These are phyloP conservation scores for Aaosphaeria pasadenensis DNA, from an alignment of 2,329 filamentous ascomycete species.

Conservation along the genomic window DNA sequence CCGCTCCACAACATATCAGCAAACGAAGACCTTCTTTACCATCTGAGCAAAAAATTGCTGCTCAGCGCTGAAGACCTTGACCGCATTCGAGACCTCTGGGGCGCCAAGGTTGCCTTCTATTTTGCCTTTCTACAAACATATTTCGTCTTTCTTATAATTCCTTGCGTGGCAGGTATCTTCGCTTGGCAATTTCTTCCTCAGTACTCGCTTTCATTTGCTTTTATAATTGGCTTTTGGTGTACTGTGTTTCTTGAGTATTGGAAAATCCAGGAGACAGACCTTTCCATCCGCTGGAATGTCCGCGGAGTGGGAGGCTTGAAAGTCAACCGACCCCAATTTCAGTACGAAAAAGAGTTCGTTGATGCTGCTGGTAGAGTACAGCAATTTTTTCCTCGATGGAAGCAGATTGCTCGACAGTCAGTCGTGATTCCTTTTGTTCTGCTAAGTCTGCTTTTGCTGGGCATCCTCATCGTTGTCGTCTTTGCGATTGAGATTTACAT, in stretches of 20 bases:
- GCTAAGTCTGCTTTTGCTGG: slow-evolving; percentile 23
- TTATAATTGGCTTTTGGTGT: slow-evolving; percentile 31
- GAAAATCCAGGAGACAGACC: slow-evolving; percentile 30
- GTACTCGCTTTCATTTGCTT: slow-evolving; percentile 28
- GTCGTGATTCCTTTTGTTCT: slow-evolving; percentile 29
- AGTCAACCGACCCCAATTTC: slow-evolving; percentile 26
- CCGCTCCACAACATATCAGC: slow-evolving; percentile 74
- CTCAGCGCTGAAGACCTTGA: slow-evolving; percentile 66
- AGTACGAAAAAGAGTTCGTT: slow-evolving; percentile 18
- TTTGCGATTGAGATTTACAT: slow-evolving; percentile 33
- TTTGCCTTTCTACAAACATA: slow-evolving; percentile 36
- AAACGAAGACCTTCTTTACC: slow-evolving; percentile 72
- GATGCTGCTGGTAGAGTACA: slow-evolving; percentile 23
- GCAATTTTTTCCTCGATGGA: slow-evolving; percentile 29
- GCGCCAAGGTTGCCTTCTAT: slow-evolving; percentile 58
- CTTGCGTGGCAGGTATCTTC: slow-evolving; percentile 25
- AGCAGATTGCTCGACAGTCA: slow-evolving; percentile 25
- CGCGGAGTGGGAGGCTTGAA: slow-evolving; percentile 28
- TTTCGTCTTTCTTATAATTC: slow-evolving; percentile 27
- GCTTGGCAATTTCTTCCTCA: slow-evolving; percentile 28
- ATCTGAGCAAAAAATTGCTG: slow-evolving; percentile 70
- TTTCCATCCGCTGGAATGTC: slow-evolving; percentile 33
- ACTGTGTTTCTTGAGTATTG: slow-evolving; percentile 35
- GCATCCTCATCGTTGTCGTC: slow-evolving; percentile 22
- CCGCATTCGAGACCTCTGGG: slow-evolving; percentile 72